A percentile compares a stretch with the other conserved stretches of the same genome.
These are phyloP conservation scores for Tubosaeta sp. DNA, from an alignment of 768 basidiomycete species.

Conservation along the genomic window DNA sequence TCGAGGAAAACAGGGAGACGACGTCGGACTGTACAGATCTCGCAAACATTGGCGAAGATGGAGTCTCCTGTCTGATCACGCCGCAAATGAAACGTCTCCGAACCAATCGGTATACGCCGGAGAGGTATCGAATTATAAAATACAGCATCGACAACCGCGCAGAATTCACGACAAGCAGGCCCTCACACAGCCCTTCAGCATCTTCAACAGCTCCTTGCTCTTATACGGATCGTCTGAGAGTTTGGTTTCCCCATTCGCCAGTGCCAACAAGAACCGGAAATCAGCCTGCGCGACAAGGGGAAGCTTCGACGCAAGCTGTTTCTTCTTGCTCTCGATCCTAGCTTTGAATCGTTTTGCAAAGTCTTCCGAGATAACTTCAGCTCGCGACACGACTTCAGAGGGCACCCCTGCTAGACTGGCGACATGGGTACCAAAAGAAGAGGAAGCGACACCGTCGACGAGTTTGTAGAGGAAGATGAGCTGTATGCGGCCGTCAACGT, in stretches of 20 bases:
- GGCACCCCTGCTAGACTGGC: constrained; percentile 95
- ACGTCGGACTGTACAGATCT: constrained; percentile 55
- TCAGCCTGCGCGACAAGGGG: constrained; percentile 86
- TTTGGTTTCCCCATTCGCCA: constrained; percentile 50
- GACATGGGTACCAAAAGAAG: constrained; percentile 92
- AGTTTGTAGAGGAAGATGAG: constrained; percentile 95
- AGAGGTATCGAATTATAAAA: constrained; percentile 10
- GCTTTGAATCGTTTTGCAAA: constrained; percentile 88
- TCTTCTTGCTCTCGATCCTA: constrained; percentile 58
- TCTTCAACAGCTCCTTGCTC: constrained; percentile 48
- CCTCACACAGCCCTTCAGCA: constrained; percentile 45
- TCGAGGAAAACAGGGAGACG: constrained; percentile 76
- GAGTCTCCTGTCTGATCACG: constrained; percentile 18
- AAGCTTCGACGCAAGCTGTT: constrained; percentile 50
- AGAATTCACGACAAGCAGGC: constrained; percentile 21
- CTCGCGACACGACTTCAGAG: constrained; percentile 76
- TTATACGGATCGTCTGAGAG: constrained; percentile 53
- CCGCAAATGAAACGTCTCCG: constrained; percentile 13
- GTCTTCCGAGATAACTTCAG: constrained; percentile 80
- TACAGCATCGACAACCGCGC: constrained; percentile 6
- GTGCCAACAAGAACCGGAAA: constrained; percentile 71
- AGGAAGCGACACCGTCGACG: constrained; percentile 78
- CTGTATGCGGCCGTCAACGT: constrained; percentile 33
- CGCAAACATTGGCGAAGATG: constrained; percentile 42
- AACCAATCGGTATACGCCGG: constrained; percentile 3